Conservation (phyloP, 164 flowering plant genomes). For the Liriodendron chinense region DNA sequence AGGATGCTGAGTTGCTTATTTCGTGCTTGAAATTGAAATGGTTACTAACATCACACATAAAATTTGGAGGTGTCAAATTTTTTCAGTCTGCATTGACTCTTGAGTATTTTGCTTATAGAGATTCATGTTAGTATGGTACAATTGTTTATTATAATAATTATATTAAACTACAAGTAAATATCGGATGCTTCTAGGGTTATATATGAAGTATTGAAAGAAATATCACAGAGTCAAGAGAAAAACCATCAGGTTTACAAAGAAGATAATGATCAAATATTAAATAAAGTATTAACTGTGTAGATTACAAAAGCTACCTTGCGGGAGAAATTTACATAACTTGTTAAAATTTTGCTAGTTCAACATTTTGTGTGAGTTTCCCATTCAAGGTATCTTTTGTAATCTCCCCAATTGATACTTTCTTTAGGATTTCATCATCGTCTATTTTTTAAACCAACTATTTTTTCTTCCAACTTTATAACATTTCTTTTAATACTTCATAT, state of each 20-base stretch:
- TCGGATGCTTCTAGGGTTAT: conserved; percentile 70
- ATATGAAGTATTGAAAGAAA: conserved; percentile 62
- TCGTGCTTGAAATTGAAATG: neutral
- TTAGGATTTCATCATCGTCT: conserved; percentile 60
- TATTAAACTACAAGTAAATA: conserved; percentile 54
- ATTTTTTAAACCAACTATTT: conserved; percentile 36
- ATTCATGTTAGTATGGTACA: neutral
- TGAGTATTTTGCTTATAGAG: too few relatives aligned
- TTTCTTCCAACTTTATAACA: conserved; percentile 45
- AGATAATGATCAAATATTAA: conserved; percentile 60
- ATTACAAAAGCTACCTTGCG: conserved; percentile 59
- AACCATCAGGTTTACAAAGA: conserved; percentile 38
- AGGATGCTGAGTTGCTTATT: neutral
- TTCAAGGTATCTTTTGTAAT: conserved; percentile 59
- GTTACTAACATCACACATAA: neutral
- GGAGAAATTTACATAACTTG: conserved; percentile 81
- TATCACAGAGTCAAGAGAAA: conserved; percentile 46
- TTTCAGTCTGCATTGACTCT: neutral
- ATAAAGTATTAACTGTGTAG: conserved; percentile 42
- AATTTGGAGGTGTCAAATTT: neutral
- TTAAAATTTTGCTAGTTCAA: conserved; percentile 81
- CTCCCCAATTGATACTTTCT: conserved; percentile 43
- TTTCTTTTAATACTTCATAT: conserved; percentile 62
- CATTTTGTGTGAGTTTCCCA: conserved; percentile 81
- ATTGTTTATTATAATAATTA: neutral